Evolutionary conservation across 2,329 filamentous ascomycete genomes (phyloP), one percentile per base, ranked within the genome.

Genomic region (Aspergillus awamori): DNA sequence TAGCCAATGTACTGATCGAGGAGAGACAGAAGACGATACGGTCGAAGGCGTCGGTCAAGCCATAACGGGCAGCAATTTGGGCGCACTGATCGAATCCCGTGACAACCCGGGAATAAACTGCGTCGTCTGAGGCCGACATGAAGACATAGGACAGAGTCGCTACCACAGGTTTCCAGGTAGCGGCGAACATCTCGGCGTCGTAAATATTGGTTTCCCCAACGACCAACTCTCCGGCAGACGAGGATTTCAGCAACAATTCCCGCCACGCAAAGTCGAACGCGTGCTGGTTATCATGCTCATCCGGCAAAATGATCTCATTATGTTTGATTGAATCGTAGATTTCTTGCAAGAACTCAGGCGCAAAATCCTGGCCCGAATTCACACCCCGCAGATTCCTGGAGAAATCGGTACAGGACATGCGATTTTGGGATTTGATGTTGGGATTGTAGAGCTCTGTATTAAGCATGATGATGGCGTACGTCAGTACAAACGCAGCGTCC

Each of bases 211-310:
- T 97, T 67, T 96, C 86, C 74, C 93, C 96, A 30, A 94, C 82
- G 36, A 90, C 80, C 48, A 98, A 82, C 55, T 89, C 85, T 1
- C 90, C 88, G 0, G 92, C 87, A 6, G 87, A 86, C 66, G 91
- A 88, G 0, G 93, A 89, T 79, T 98, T 98, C 65, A 93, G 80
- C 43, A 98, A 80, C 10, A 99, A 81, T 76, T 99, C 95, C 74
- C 94, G 94, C 95, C 95, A 99, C 2, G 95, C 94, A 77, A 96
- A 95, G 74, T 98, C 94, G 72, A 98, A 98, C 1, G 93, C 93
- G 78, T 97, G 90, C 74, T 94, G 91, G 75, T 97, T 97, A 73
- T 97, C 93, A 74, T 98, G 95, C 77, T 99, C 95, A 67, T 98
- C 95, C 0, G 95, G 95, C 22, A 99, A 80, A 65, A 99, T 97